Base-by-base conservation (phyloP, 148 eudicot genomes). In the Polygonum maritimum region DNA sequence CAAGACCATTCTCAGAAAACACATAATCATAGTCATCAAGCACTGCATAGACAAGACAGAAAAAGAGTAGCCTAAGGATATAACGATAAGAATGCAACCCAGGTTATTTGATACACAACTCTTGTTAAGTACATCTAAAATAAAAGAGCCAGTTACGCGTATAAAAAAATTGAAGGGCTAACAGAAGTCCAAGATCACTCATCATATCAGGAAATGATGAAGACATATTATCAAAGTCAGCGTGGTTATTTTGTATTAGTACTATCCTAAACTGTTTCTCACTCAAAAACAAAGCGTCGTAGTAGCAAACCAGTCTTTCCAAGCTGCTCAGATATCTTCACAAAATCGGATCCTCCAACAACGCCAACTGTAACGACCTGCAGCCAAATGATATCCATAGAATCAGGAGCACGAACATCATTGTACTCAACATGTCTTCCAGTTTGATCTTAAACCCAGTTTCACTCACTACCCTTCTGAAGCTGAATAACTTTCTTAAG, bases 311-410 rank as follows among this genome's bases (percentile, higher is more conserved):
- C 97, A 83, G 96, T 67, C 41, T 81, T 84, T 14, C 98, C 98
- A 71, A 94, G 96, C 85, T 94, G 98, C 81, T 94, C 98, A 35
- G 96, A 88, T 81, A 92, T 94, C 90, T 94, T 94, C 75, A 85
- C 85, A 22, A 92, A 85, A 83, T 92, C 96, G n/a, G 98, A 94
- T 79, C 98, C 98, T 72, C 97, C 98, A 85, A 92, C 98, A 74
- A 94, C 88, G 75, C 97, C 98, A 79, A 94, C 82, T 49, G 92
- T 84, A 16, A 90, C 89, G 75, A 92, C 97, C 96, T 94, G 86
- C 62, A 77, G 14, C 51, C 54, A 83, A 74, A 57, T 51, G n/a
- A 73, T 74, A 78, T 60, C 40, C 12, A 40, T 75, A 47, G 71
- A 63, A 60, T 5, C 33, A 36, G n/a, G 33, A 74, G 19, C 26